A percentile compares a stretch with the other conserved stretches of the same genome.
These are phyloP conservation scores for Yarrowia sp. DNA, from an alignment of 805 yeast species.

Conservation along the genomic window DNA sequence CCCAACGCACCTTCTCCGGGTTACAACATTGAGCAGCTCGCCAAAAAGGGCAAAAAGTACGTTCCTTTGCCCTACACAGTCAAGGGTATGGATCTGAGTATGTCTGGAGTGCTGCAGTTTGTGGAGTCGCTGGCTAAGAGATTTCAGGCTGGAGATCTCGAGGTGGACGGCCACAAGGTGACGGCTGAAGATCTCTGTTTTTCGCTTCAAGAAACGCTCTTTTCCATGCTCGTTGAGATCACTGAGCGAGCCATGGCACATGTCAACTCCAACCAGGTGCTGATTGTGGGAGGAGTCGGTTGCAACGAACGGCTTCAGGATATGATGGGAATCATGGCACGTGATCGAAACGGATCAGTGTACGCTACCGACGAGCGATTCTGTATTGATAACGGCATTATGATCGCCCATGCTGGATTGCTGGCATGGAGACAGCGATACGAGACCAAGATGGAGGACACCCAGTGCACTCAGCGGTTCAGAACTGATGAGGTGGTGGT, in stretches of 20 bases:
- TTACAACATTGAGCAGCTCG: conserved; percentile 92
- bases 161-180: conserved; percentile 48
- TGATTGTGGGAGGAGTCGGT: conserved; percentile 98
- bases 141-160: conserved; percentile 48
- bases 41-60: conserved; percentile 55
- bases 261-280: conserved; percentile 81
- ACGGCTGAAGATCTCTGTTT: conserved; percentile 88
- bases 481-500: conserved; percentile 92
- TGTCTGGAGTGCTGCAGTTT: conserved; percentile 91
- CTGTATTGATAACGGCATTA: conserved; percentile 96
- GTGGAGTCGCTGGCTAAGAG: conserved; percentile 80
- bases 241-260: conserved; percentile 99
- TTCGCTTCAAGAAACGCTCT: conserved; percentile 86
- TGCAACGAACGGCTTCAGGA: conserved; percentile 86
- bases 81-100: conserved; percentile 96
- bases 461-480: conserved; percentile 90
- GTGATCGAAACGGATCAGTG: conserved; percentile 82
- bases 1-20: conserved; percentile 97
- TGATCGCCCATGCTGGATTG: conserved; percentile 98
- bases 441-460: conserved; percentile 53
- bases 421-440: conserved; percentile 81
- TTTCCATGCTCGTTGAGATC: conserved; percentile 95
- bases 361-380: conserved; percentile 95
- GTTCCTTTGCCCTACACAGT: conserved; percentile 92
- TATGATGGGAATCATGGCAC: conserved; percentile 96